Percentiles rank a stretch among this genome's conserved stretches.
Evolutionary conservation across 805 yeast genomes (phyloP).

Genomic region (Wickerhamiella siamensis): DNA sequence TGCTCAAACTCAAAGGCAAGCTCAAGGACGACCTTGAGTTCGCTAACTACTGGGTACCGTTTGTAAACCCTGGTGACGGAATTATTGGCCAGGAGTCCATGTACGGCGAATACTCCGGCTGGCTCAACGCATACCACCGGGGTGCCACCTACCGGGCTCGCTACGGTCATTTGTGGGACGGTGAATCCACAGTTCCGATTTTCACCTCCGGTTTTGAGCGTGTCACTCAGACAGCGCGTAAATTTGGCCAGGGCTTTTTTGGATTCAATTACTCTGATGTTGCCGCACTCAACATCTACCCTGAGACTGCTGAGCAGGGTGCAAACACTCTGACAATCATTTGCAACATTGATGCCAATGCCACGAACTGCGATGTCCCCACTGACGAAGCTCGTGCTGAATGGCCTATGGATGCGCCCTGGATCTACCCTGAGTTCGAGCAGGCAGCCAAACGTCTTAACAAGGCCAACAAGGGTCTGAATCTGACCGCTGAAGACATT

Average conservation of each 20-base stretch:
- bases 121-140: conserved; percentile 32
- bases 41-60: conserved; percentile 34
- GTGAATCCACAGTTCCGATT: conserved; percentile 29
- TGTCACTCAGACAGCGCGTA: conserved; percentile 18
- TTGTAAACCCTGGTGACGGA: conserved; percentile 24
- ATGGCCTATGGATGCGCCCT: conserved; percentile 4
- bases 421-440: conserved; percentile 9
- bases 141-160: conserved; percentile 35
- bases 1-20: conserved; percentile 4
- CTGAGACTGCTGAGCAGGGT: conserved; percentile 12
- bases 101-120: conserved; percentile 37
- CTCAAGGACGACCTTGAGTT: conserved; percentile 25
- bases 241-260: conserved; percentile 15
- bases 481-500: conserved; percentile 30
- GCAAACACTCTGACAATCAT: conserved; percentile 11
- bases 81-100: conserved; percentile 30
- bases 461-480: conserved; percentile 22
- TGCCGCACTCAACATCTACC: conserved; percentile 8
- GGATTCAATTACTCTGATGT: conserved; percentile 10
- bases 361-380: neutral
- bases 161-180: conserved; percentile 33
- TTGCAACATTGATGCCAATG: conserved; percentile 1
- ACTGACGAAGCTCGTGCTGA: neutral
- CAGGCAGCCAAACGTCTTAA: conserved; percentile 18
- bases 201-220: conserved; percentile 41